Evolutionary conservation across 2,329 filamentous ascomycete genomes (phyloP), one percentile per base, ranked within the genome.

Genomic region (Clarireedia monteithiana): DNA sequence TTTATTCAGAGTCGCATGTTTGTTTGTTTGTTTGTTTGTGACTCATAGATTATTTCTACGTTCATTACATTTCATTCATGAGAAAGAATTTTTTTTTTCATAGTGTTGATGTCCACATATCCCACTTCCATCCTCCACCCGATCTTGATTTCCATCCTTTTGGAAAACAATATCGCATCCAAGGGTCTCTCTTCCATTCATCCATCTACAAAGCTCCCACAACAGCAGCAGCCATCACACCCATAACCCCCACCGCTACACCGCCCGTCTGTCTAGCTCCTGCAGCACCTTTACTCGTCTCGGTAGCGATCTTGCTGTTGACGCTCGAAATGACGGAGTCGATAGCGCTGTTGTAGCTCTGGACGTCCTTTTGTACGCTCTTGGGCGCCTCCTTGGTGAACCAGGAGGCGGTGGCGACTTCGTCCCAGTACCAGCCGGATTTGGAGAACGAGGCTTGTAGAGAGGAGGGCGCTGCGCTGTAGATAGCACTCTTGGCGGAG

Each of bases 331-430:
- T 10, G 3, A 53, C 20, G 2, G 17, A 20, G 15, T 55, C 46
- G 24, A 63, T 40, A 0, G 52, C 56, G 5, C 42, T 55, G 34
- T 58, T 40, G 24, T 66, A 55, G 15, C 45, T 56, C 23, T 26
- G 48, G 1, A 65, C 36, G 36, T 59, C 63, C 9, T 60, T 65
- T 44, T 63, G 57, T 1, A 53, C 30, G 10, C 53, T 54, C 14
- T 57, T 44, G 0, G 60, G 60, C 3, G 62, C 63, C 17, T 44
- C 56, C 53, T 64, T 64, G 6, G 59, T 62, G 36, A 62, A 66
- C 64, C 63, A 66, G 2, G 39, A 47, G 46, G 60, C 50, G 1
- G 57, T 53, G 1, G 54, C 60, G 10, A 66, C 15, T 2, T 56
- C 38, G 0, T 30, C 17, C 17, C 60, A 63, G 2, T n/a, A 0